Base-by-base conservation (phyloP, 768 basidiomycete species). In the Boletus rubescentipes region DNA sequence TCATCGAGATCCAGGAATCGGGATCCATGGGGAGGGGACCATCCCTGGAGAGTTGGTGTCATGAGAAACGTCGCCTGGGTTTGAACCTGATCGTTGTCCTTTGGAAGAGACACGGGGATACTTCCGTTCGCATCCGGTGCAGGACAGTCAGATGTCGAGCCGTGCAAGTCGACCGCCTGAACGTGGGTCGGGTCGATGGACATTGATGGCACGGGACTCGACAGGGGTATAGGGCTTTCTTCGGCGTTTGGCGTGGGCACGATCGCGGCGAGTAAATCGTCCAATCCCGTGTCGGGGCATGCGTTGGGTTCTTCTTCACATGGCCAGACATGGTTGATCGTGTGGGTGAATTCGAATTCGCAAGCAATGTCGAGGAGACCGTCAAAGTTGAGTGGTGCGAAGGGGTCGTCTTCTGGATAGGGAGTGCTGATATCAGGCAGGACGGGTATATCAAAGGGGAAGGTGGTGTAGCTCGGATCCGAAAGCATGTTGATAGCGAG, bases 301-400 rank as follows among this genome's bases (percentile, higher is more conserved):
- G 36, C 10, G 35, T 10, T n/a, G 16, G 39, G 15, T 20, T 61
- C 64, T 26, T 53, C 55, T 29, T 66, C 59, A 46, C 46, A 51
- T 36, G 61, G 57, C 57, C 61, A 58, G 46, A 63, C 26, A 36
- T 64, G 59, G 16, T 59, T 49, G 54, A 66, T 61, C 21, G 59
- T 54, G 49, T 36, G 57, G 23, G 65, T 51, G 54, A 65, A 67
- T 48, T 69, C 67, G 52, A 62, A 69, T 34, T 67, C 66, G 40
- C 41, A 60, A 1, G 67, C 67, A 15, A 67, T 67, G 26, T 69
- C 67, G 55, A 67, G 67, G 49, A 67, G 50, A 41, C 62, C 65
- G 18, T 67, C 62, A 47, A 67, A 67, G 52, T 47, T 43, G 47
- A 68, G 63, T 5, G 49, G 51, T 12, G 39, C 34, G 18, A 46